These are phyloP conservation scores for Pythium myriotylum DNA, from an alignment of 352 stramenopile species.

Conservation along the genomic window DNA sequence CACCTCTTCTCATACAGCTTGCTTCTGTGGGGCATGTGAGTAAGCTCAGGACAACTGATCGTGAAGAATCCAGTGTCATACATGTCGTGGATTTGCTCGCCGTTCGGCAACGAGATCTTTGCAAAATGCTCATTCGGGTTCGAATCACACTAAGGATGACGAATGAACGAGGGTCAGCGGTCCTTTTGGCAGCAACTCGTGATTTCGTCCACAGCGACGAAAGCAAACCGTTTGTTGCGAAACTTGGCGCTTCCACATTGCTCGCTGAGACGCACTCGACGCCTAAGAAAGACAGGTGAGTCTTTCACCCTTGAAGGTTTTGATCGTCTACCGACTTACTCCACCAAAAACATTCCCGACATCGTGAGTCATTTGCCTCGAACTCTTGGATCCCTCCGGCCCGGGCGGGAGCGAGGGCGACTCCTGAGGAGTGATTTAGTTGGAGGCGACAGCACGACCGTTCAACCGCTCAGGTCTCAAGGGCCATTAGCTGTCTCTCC, in stretches of 20 bases:
- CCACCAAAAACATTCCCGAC: conserved; percentile 36
- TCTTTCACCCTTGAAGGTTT: no score
- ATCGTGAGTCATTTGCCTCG: conserved; percentile 17
- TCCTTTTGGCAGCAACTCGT: no score
- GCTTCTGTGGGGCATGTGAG: conserved; percentile 35
- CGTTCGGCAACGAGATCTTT: conserved; percentile 62
- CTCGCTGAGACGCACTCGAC: conserved; percentile 49
- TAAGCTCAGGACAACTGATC: no score
- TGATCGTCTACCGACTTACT: no score
- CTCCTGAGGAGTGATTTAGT: no score
- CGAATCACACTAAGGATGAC: conserved; percentile 8
- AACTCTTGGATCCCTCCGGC: background rate
- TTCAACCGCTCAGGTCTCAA: no score
- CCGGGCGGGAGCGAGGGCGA: background rate
- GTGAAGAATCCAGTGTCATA: conserved; percentile 16
- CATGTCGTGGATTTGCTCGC: conserved; percentile 78
- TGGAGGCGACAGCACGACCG: no score
- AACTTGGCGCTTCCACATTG: conserved; percentile 73
- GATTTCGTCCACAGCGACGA: no score
- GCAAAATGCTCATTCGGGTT: conserved; percentile 22
- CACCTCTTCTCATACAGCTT: conserved; percentile 69
- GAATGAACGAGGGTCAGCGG: no score
- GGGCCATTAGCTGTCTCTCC: no score
- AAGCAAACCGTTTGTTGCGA: conserved; percentile 26
- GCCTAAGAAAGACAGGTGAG: conserved; percentile 32